Evolutionary conservation across 176 grass and related monocot species (phyloP).

Genomic region (Ampelocalamus luodianensis): DNA sequence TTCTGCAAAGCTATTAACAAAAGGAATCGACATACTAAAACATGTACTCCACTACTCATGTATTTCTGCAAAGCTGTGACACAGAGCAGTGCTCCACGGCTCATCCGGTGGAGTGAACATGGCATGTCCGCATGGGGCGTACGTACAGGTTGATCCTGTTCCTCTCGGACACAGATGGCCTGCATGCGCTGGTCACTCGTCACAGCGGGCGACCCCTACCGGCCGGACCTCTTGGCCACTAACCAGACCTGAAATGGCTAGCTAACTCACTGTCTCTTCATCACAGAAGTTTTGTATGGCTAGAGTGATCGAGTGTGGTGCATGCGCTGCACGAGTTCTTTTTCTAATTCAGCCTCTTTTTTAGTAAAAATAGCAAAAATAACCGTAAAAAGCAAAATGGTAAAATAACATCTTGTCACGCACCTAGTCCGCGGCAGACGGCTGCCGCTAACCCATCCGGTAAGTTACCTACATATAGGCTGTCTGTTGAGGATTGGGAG

Average conservation of each 20-base stretch:
- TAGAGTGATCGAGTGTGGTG: background rate
- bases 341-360: no score
- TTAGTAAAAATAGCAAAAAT: no score
- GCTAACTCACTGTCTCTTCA: background rate
- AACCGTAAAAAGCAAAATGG: no score
- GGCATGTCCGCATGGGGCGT: background rate
- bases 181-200: background rate
- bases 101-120: background rate
- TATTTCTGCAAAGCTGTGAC: no score
- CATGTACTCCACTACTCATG: no score
- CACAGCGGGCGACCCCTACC: background rate
- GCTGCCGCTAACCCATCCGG: no score
- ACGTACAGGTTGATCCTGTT: constrained; percentile 14
- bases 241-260: background rate
- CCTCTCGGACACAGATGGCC: background rate
- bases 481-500: no score
- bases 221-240: background rate
- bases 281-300: background rate
- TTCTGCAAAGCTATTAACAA: background rate
- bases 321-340: background rate
- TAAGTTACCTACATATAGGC: no score
- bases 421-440: no score
- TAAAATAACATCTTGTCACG: no score
- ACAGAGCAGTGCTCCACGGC: no score
- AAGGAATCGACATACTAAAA: background rate